phyloP scores from a whole-genome alignment of 371 early-diverging fungal species.

The Rhizopus arrhizus region DNA sequence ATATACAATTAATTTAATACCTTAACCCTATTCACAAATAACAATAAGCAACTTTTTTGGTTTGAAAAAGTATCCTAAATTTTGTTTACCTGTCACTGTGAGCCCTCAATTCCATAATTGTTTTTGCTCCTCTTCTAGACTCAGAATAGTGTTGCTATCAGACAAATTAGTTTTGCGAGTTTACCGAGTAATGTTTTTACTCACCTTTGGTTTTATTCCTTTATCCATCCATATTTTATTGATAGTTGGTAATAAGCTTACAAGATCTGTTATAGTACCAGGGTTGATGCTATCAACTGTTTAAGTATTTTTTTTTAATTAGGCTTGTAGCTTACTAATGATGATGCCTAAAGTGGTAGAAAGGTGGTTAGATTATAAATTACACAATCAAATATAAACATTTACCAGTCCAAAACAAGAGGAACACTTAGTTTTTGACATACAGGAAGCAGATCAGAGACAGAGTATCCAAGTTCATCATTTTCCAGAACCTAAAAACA shows the following conservation, averaged over 20 bases:
- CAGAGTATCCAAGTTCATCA: conserved; percentile 51
- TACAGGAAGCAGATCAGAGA: conserved; percentile 47
- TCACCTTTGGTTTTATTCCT: conserved; percentile 52
- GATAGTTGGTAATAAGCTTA: conserved; percentile 35
- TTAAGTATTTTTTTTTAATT: background rate
- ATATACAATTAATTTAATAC: background rate
- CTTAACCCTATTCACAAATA: conserved; percentile 1
- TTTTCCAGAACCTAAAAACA: conserved; percentile 40
- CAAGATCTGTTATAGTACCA: conserved; percentile 29
- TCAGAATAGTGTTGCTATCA: conserved; percentile 57
- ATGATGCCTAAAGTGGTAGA: conserved; percentile 33
- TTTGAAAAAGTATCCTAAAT: background rate
- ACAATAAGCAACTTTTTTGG: background rate
- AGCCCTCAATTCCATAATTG: conserved; percentile 43
- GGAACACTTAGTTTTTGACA: conserved; percentile 48
- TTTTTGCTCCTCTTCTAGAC: conserved; percentile 40
- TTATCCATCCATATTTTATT: conserved; percentile 44
- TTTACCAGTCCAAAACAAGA: conserved; percentile 52
- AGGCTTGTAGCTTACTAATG: conserved; percentile 26
- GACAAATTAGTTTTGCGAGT: too few relatives aligned
- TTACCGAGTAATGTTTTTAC: too few relatives aligned
- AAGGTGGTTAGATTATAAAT: background rate
- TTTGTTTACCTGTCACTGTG: conserved; percentile 41
- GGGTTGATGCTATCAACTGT: conserved; percentile 37
- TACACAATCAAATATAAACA: too few relatives aligned